Base-by-base conservation (phyloP, 768 basidiomycete species). In the Agaricus sinodeliciosus region DNA sequence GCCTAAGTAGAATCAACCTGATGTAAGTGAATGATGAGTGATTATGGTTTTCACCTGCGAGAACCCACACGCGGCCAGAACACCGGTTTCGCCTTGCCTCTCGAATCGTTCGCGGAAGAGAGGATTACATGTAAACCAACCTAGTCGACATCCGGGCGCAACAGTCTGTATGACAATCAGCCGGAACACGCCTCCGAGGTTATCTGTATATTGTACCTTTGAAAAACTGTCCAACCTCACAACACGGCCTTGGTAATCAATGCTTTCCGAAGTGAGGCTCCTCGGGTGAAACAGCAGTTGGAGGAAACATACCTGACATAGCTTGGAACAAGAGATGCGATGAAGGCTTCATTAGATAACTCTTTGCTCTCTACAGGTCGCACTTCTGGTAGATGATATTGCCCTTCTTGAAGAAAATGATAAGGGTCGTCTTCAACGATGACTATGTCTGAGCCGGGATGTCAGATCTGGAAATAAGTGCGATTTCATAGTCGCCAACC, bases 351-450 rank as follows among this genome's bases (percentile, higher is more conserved):
- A 59, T 69, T 55, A 15, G 35, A 36, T 39, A 41, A 27, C 55
- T 50, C 18, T 46, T 48, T 2, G 43, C 48, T 49, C 55, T 55
- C 18, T 69, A 72, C 27, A 66, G 66, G 26, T 59, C 37, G 37
- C 37, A 55, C 44, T 4, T 55, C 56, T 55, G 78, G 78, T 4
- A 72, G 75, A 6, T 72, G 61, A 63, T 85, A 89, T 1, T 67
- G 56, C 0, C 77, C 79, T 56, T 81, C 68, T 62, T 89, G 87
- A 19, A 90, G 70, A 69, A 88, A 87, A 66, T 79, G 76, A 65
- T 90, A 90, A 3, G 90, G 89, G 66, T 90, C 89, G 59, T 92
- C 89, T 70, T 91, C 88, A 49, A 86, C 81, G 55, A 89, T 89
- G 58, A 90, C 81, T 19, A 90, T 65, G 58, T 90, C 82, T 85